Evolutionary conservation across 352 stramenopile species (phyloP), one percentile per base, ranked within the genome.

Genomic region (Pythium rishiriense): DNA sequence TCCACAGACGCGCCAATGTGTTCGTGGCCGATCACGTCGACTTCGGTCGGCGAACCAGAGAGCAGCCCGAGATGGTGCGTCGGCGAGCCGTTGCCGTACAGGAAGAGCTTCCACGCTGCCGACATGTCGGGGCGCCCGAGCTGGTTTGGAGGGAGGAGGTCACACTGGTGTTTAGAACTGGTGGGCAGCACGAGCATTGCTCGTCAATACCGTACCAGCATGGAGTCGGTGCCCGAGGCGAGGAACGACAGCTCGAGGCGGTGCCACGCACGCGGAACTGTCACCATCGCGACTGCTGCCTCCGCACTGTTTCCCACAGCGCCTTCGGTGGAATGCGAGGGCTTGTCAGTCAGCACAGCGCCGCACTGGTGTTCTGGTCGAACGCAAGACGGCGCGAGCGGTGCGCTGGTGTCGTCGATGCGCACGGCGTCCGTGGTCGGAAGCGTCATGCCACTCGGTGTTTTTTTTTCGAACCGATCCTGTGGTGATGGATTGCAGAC

Each of bases 11-110:
- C 58, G 25, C 71, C 81, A 5, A 94, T 84, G 28, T 69, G 64
- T 24, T 82, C 62, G 64, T 89, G 75, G 28, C 76, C 79, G 26
- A 95, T 78, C 35, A 95, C 87, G 51, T 95, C 87, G 49, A 95
- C 87, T 63, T 90, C 79, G 0, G 87, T 95, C 1, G 51, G 76
- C 14, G 72, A 87, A 4, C 83, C 85, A 11, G 81, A 90, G 48
- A 95, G 81, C 54, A 95, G 62, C 8, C 75, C 83, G n/a, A 95
- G 46, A 43, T 95, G 87, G 42, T 90, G 81, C 46, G 87, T 95
- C 24, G 87, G 87, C 33, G 84, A 93, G 21, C 87, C 87, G 49
- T 95, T 89, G 46, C 87, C 87, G 46, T 91, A 91, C 4, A 95
- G 80, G 58, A 95, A 93, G 1, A 95, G 67, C 25, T 74, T 71